Conservation (phyloP, 2,329 filamentous ascomycete species). For the Alternaria incomplexa region DNA sequence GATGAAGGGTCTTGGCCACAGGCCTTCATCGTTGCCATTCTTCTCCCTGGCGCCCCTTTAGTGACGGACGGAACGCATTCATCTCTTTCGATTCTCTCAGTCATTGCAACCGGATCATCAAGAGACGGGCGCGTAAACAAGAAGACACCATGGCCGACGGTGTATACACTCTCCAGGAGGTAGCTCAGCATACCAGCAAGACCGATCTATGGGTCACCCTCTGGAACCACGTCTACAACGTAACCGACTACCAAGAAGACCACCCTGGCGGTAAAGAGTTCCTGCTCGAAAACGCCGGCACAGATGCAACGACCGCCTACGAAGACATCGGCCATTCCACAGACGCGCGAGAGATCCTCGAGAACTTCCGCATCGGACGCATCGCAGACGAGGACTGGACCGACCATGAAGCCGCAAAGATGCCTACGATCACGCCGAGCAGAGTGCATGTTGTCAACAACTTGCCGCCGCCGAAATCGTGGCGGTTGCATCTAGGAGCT, state of each 20-base stretch:
- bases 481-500: conserved; percentile 5
- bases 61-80: background rate
- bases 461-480: conserved; percentile 15
- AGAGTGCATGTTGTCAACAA: conserved; percentile 17
- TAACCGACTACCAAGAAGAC: conserved; percentile 64
- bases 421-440: conserved; percentile 41
- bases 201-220: conserved; percentile 62
- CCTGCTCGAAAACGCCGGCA: conserved; percentile 51
- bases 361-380: conserved; percentile 43
- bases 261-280: conserved; percentile 59
- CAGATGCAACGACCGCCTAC: conserved; percentile 52
- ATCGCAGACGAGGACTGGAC: conserved; percentile 21
- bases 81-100: background rate
- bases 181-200: conserved; percentile 58
- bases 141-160: conserved; percentile 3
- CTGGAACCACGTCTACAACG: conserved; percentile 59
- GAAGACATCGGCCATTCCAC: conserved; percentile 56
- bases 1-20: background rate
- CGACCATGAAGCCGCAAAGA: conserved; percentile 37
- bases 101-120: too few relatives aligned
- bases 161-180: conserved; percentile 29
- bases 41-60: background rate
- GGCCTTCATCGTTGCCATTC: background rate
- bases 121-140: too few relatives aligned
- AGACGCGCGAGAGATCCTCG: conserved; percentile 53